Base-by-base conservation (phyloP, 1,284 basidiomycete species). In the Cutaneotrichosporon sp. region DNA sequence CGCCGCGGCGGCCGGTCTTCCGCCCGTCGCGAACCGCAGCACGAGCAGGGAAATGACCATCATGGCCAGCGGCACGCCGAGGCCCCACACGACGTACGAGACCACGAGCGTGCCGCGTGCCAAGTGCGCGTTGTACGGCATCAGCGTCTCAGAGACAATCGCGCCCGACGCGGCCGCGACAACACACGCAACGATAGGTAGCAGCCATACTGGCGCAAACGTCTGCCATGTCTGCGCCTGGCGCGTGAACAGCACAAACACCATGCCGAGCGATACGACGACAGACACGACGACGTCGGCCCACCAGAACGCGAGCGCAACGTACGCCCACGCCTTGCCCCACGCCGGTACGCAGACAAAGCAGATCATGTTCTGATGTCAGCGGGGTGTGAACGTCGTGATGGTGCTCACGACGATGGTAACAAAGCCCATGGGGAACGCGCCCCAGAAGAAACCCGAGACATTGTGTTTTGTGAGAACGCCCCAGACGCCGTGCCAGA, bases 281-380 rank as follows among this genome's bases (percentile, higher is more conserved):
- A 84, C 65, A 1, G 86, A 82, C 18, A 17, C 61, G 2, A 77
- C 72, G 1, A 82, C 77, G 59, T 86, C 81, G 34, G 84, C 58
- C 87, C 86, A 89, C 87, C 88, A 90, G 10, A 87, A 65, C 1
- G 67, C 80, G 81, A 86, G 86, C n/a, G 86, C 72, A 35, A 81
- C 73, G 51, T 80, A 82, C 0, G 84, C 72, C 67, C 87, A 85
- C 0, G 64, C 48, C 34, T 65, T 69, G 12, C 84, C 84, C 34
- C 82, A 77, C 0, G 65, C 63, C 1, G 70, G 66, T 1, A 73
- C 69, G 44, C 71, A 72, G 1, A 67, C 67, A 34, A 74, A 62
- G 0, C 69, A 83, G 49, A 84, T 67, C 76, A 78, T 77, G 60
- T 71, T 74, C 64, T 68, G 51, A 18, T 65, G 43, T 59, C 75